Evolutionary conservation across 2,329 filamentous ascomycete species (phyloP), one percentile per base, ranked within the genome.

Genomic region (Aphanoascus verrucosus): DNA sequence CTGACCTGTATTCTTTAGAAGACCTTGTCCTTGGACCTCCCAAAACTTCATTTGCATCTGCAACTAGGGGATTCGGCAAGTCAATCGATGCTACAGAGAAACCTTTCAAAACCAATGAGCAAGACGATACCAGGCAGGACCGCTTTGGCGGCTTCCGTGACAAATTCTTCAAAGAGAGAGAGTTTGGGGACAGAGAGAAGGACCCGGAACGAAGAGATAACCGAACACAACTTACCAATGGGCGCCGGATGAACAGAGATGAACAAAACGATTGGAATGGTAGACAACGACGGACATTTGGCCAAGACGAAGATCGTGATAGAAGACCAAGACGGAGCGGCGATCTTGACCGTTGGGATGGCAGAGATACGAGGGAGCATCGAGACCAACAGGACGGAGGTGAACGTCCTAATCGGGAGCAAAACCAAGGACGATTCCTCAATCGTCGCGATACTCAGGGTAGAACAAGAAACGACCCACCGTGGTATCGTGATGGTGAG

Each of bases 1-100:
- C 34, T 54, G 34, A 54, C 46, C 55, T 61, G 49, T 59, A 58
- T 57, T 62, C 80, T 51, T 23, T 37, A 63, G 90, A 94, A 62
- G 88, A 94, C 59, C 85, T 94, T 55, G 79, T 93, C 55, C 84
- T 95, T 55, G 89, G 87, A 12, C 89, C 89, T 17, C 87, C 89
- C 1, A 86, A 87, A 67, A 87, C 82, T 45, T 81, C 82, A 43
- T 95, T 96, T 68, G 81, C 87, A 51, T 94, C 89, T 1, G 79
- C 84, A 19, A 86, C 85, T 55, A 69, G 75, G 50, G 77, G 80
- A 56, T 62, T 67, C 58, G 69, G 70, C 35, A 78, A 78, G 32
- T 68, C 66, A 1, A 67, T 72, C 53, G 74, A 77, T 55, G 62
- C 68, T 46, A 66, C 68, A 19, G 74, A 76, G 55, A 69, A 72